phyloP scores from a whole-genome alignment of 177 flowering plant species.

The Tripterygium wilfordii region DNA sequence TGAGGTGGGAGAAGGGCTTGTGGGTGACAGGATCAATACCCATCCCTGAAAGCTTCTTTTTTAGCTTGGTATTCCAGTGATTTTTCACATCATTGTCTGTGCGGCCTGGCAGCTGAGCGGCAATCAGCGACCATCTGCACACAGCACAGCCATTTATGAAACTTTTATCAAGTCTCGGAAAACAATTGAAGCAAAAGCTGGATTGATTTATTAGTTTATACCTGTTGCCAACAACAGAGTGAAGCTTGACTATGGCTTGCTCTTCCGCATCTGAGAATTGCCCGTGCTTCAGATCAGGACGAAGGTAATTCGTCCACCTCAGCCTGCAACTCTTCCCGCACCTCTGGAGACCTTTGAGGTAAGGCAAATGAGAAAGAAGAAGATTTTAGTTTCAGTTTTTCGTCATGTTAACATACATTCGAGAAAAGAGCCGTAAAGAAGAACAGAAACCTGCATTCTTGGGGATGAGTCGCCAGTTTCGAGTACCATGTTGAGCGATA shows the following conservation, averaged over 20 bases:
- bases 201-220: conserved; percentile 76
- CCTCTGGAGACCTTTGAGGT: conserved; percentile 67
- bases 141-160: no score
- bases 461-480: conserved; percentile 97
- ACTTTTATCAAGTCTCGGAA: no score
- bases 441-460: conserved; percentile 70
- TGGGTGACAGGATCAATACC: conserved; percentile 97
- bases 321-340: conserved; percentile 97
- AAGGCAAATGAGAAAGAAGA: not conserved
- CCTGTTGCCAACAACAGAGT: conserved; percentile 87
- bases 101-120: conserved; percentile 87
- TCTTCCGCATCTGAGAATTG: conserved; percentile 72
- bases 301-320: conserved; percentile 95
- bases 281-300: conserved; percentile 93
- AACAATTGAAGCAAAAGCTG: no score
- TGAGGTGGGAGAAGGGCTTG: conserved; percentile 95
- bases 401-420: not conserved
- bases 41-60: conserved; percentile 94
- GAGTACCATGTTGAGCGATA: conserved; percentile 92
- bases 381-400: not conserved
- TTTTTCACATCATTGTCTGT: conserved; percentile 97
- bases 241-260: conserved; percentile 65
- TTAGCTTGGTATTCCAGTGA: conserved; percentile 98
- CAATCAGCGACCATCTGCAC: conserved; percentile 92
- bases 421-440: not conserved